A percentile compares a stretch with the other conserved stretches of the same genome.
Conservation (phyloP, 768 basidiomycete species). For the Kwoniella mangroviensis region DNA sequence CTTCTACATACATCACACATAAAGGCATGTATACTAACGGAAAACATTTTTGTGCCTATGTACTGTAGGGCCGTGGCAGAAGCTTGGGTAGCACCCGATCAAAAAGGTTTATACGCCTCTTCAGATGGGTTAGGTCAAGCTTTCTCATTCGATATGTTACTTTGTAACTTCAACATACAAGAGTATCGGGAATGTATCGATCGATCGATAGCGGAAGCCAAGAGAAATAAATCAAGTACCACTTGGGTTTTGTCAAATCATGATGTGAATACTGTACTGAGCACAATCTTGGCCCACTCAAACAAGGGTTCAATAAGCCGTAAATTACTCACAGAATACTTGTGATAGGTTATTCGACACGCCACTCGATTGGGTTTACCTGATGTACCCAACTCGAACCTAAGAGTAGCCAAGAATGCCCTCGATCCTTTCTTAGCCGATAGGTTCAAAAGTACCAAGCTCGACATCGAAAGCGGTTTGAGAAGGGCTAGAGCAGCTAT, state of each 20-base stretch:
- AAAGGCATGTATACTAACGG: not conserved
- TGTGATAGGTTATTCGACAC: conserved; percentile 40
- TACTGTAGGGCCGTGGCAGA: conserved; percentile 45
- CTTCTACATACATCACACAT: too few species aligned
- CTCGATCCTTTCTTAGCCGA: not conserved
- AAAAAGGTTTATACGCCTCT: conserved; percentile 42
- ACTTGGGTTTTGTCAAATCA: conserved; percentile 49
- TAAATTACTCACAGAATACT: not conserved
- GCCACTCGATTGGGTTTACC: conserved; percentile 44
- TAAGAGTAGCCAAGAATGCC: not conserved
- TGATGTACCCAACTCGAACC: conserved; percentile 2
- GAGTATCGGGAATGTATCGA: conserved; percentile 35
- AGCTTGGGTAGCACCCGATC: conserved; percentile 46
- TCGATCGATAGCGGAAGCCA: conserved; percentile 22
- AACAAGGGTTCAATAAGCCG: too few species aligned
- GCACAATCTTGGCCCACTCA: too few species aligned
- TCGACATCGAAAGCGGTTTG: conserved; percentile 31
- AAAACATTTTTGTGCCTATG: not conserved
- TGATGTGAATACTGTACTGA: conserved; percentile 8
- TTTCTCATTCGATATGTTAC: conserved; percentile 50
- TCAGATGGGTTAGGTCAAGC: conserved; percentile 46
- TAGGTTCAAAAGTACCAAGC: conserved; percentile 14
- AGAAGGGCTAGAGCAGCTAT: conserved; percentile 37
- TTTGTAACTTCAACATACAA: conserved; percentile 37
- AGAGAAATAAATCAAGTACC: conserved; percentile 29